Evolutionary conservation across 495 filamentous ascomycete species (phyloP).

Genomic region (Xylaria flabelliformis): DNA sequence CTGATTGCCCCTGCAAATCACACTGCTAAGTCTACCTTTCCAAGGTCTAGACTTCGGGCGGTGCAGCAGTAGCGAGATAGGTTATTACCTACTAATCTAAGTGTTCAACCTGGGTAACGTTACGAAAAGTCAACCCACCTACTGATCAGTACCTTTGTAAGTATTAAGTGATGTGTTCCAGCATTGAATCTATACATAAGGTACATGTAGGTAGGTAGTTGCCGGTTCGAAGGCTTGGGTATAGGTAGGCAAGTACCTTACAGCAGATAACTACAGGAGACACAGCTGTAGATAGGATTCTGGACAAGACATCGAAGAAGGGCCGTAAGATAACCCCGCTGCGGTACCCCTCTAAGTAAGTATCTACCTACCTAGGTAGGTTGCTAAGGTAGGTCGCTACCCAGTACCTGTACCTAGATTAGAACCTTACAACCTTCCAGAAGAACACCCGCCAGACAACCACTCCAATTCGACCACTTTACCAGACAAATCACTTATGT

Average conservation of each 20-base stretch:
- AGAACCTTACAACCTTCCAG: background rate
- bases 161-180: background rate
- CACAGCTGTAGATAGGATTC: no score
- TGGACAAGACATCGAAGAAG: background rate
- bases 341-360: background rate
- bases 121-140: background rate
- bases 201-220: no score
- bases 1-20: constrained; percentile 12
- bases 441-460: constrained; percentile 6
- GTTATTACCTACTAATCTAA: background rate
- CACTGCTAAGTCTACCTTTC: background rate
- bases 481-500: background rate
- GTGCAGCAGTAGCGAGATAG: background rate
- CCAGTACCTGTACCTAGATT: no score
- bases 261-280: background rate
- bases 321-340: constrained; percentile 1
- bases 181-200: background rate
- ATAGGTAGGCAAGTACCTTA: background rate
- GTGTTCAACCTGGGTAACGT: background rate
- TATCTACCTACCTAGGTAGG: background rate
- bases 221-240: background rate
- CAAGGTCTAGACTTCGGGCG: background rate
- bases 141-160: background rate
- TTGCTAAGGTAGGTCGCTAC: no score
- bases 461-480: background rate